Conservation (phyloP, 768 basidiomycete genomes). For the Leccinum pellstonianum region DNA sequence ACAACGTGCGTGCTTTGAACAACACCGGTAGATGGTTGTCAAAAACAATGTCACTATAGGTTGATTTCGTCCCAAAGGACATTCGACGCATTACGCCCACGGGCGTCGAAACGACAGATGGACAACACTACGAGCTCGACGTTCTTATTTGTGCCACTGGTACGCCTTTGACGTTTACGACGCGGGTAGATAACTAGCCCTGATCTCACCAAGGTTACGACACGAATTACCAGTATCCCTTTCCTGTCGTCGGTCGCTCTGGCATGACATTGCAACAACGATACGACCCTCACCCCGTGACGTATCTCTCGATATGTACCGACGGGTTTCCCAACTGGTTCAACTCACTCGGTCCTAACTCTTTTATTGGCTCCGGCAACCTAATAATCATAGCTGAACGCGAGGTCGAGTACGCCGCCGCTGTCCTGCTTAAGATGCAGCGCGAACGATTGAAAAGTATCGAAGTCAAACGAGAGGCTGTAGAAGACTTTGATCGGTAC, state of each 20-base stretch:
- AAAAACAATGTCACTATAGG: background rate
- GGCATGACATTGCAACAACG: slow-evolving; percentile 53
- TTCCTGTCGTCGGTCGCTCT: slow-evolving; percentile 54
- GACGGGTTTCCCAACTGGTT: slow-evolving; percentile 75
- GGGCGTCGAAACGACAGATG: slow-evolving; percentile 61
- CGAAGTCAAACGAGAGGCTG: slow-evolving; percentile 58
- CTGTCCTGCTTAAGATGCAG: slow-evolving; percentile 49
- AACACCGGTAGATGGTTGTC: background rate
- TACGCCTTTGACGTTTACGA: background rate
- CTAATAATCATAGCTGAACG: slow-evolving; percentile 53
- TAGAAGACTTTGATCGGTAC: slow-evolving; percentile 54
- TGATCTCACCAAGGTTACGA: slow-evolving; percentile 37
- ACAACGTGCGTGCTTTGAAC: slow-evolving; percentile 40
- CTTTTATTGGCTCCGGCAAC: slow-evolving; percentile 52
- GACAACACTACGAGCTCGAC: slow-evolving; percentile 52
- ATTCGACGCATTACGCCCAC: slow-evolving; percentile 50
- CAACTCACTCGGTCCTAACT: slow-evolving; percentile 55
- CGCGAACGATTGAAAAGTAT: slow-evolving; percentile 62
- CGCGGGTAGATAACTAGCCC: background rate
- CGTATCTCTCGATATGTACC: slow-evolving; percentile 58
- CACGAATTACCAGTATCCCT: slow-evolving; percentile 45
- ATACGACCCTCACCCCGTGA: slow-evolving; percentile 52
- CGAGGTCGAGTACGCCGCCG: slow-evolving; percentile 53
- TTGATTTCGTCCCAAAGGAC: slow-evolving; percentile 49
- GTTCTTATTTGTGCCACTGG: slow-evolving; percentile 65